phyloP scores from a whole-genome alignment of 768 basidiomycete genomes.

The Lactarius psammicola region DNA sequence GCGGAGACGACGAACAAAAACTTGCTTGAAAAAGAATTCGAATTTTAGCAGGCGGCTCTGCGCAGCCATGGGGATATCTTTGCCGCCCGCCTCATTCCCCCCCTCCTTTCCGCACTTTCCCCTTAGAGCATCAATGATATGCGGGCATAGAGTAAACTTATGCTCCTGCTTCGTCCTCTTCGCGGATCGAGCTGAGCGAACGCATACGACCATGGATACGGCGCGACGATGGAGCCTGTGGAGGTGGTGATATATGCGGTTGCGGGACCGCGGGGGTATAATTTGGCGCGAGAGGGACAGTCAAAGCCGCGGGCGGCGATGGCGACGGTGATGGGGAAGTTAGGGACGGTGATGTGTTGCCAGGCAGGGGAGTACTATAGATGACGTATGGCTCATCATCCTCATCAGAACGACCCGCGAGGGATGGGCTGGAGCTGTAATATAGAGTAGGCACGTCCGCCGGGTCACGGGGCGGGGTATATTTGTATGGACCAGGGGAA shows the following conservation, averaged over 20 bases:
- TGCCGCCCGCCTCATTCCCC: conserved; percentile 13
- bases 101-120: background rate
- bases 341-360: background rate
- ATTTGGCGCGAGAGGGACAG: background rate
- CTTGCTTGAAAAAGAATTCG: background rate
- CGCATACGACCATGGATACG: conserved; percentile 27
- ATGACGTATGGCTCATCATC: conserved; percentile 29
- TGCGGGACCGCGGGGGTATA: conserved; percentile 21
- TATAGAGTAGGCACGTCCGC: conserved; percentile 23
- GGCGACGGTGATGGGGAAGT: conserved; percentile 13
- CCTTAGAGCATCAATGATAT: background rate
- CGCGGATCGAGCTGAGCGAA: conserved; percentile 29
- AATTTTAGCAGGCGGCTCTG: conserved; percentile 20
- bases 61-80: conserved; percentile 23
- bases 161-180: conserved; percentile 25
- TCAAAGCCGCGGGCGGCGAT: conserved; percentile 9
- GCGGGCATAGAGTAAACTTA: conserved; percentile 8
- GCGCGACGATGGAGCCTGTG: conserved; percentile 20
- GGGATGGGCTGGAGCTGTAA: conserved; percentile 22
- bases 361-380: conserved; percentile 28
- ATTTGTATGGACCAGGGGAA: conserved; percentile 7
- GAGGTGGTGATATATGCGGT: conserved; percentile 25
- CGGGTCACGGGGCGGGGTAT: conserved; percentile 20
- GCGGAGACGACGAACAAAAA: conserved; percentile 1
- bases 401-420: conserved; percentile 17